Evolutionary conservation across 257 asterid species (phyloP).

Genomic region (Ocimum tenuiflorum): DNA sequence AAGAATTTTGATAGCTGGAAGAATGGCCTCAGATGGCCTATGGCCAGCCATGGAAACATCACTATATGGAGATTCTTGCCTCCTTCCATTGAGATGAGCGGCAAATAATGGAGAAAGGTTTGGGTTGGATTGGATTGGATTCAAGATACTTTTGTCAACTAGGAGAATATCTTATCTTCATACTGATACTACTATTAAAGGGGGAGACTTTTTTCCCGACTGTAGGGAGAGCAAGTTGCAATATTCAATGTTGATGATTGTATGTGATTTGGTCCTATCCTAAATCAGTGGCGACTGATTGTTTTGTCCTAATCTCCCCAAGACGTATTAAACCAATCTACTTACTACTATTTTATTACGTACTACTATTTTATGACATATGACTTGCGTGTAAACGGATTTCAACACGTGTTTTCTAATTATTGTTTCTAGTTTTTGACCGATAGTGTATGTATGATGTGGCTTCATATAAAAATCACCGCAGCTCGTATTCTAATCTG

Average conservation of each 20-base stretch:
- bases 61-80: slow-evolving; percentile 52
- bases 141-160: too few relatives aligned
- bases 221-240: not conserved
- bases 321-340: not conserved
- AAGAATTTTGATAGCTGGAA: slow-evolving; percentile 44
- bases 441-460: not conserved
- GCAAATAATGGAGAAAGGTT: not conserved
- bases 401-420: not conserved
- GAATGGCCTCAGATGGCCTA: slow-evolving; percentile 82
- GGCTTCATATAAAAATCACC: too few relatives aligned
- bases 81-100: slow-evolving; percentile 33
- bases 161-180: too few relatives aligned
- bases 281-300: not conserved
- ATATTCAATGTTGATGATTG: not conserved
- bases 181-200: not conserved
- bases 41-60: slow-evolving; percentile 91
- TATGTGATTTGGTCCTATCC: slow-evolving; percentile 3
- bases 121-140: too few relatives aligned
- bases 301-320: not conserved
- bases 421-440: too few relatives aligned
- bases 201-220: too few relatives aligned
- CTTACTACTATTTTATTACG: not conserved
- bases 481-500: too few relatives aligned
- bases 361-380: too few relatives aligned
- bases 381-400: not conserved